Base-by-base conservation (phyloP, 441 rosid species). In the Francoa sonchifolia region DNA sequence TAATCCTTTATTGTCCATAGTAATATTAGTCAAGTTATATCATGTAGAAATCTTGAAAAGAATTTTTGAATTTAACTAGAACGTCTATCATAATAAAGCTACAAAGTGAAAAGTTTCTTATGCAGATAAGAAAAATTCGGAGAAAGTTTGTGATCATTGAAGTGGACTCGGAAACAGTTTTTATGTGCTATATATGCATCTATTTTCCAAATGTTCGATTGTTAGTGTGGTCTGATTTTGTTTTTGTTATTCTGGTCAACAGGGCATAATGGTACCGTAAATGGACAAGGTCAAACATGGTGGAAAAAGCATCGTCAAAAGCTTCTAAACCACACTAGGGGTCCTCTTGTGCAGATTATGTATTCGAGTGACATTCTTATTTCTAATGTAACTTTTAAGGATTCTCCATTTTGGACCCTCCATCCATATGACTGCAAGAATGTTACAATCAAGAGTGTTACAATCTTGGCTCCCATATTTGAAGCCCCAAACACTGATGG, bases 381-480 rank as follows among this genome's bases (percentile, higher is more conserved):
- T 53, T 57, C 78, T 30, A 71, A 80, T 46, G 62, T 82, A 39
- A 90, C 96, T 26, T 57, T 90, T 47, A 85, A 66, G 39, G 87
- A 82, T 61, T 82, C 95, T 31, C 98, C 98, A 15, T 90, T 90
- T 62, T 90, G 94, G 93, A 90, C 93, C 4, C 73, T 86, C 39
- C 96, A 90, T 68, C 98, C 90, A 5, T 90, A 82, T 55, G 98
- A 82, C 59, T 86, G 95, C 79, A 80, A 82, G 72, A 90, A 90
- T 41, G 61, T 86, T 18, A 80, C 93, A 0, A 48, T 86, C 14
- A 72, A 61, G 55, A 73, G 66, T 34, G 79, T 90, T 42, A 90
- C 95, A 9, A 82, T 90, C 56, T 69, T 85, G 68, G 83, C 92
- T 60, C 96, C 95, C 21, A 48, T 82, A 39, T 38, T 52, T 30